Evolutionary conservation across 768 basidiomycete genomes (phyloP).

Genomic region (Lactarius sanguifluus): DNA sequence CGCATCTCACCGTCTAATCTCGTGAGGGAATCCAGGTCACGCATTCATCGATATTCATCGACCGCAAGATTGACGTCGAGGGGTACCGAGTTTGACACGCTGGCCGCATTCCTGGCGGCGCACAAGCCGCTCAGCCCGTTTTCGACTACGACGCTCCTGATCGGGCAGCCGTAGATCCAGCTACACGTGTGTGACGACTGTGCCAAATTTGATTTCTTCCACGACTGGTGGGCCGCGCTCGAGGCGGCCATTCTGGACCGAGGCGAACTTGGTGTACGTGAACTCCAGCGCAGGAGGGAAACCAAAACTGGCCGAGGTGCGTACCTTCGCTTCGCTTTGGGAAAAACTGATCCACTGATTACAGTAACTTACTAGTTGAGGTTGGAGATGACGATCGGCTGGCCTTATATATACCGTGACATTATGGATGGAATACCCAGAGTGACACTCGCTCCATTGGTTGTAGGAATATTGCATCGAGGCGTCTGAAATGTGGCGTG

Average conservation of each 20-base stretch:
- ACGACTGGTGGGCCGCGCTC: conserved; percentile 69
- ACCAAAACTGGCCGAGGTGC: conserved; percentile 45
- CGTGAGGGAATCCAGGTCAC: conserved; percentile 44
- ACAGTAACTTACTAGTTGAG: conserved; percentile 42
- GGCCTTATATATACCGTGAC: background rate
- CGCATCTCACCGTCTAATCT: background rate
- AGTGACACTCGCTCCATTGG: too few species aligned
- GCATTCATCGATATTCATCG: conserved; percentile 67
- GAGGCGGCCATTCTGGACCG: conserved; percentile 64
- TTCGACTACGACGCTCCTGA: conserved; percentile 43
- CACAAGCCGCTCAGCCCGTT: conserved; percentile 30
- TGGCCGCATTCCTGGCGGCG: conserved; percentile 29
- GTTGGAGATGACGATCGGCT: background rate
- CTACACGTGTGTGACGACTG: conserved; percentile 48
- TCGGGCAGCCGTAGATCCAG: conserved; percentile 72
- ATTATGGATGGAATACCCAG: too few species aligned
- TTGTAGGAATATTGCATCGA: too few species aligned
- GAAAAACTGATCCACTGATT: background rate
- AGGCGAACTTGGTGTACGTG: conserved; percentile 46
- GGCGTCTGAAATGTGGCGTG: too few species aligned
- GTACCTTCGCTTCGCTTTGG: background rate
- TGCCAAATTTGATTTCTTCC: conserved; percentile 49
- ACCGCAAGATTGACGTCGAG: conserved; percentile 73
- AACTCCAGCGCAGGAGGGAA: conserved; percentile 41
- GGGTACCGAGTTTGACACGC: conserved; percentile 61